phyloP scores from a whole-genome alignment of 2,329 filamentous ascomycete genomes.

The Rhexocercosporidium sp. region DNA sequence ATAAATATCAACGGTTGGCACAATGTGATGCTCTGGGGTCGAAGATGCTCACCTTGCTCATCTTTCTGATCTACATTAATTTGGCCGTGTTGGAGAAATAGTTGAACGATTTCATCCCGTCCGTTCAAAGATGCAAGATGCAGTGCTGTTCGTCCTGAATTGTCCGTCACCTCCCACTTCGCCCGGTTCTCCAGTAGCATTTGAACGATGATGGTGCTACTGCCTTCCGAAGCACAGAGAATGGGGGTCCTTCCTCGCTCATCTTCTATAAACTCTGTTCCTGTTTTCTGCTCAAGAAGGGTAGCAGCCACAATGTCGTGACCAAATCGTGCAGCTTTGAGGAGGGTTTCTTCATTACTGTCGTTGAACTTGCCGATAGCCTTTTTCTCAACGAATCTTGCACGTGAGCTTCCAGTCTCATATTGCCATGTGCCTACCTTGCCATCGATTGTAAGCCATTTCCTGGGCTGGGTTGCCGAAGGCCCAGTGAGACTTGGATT shows the following conservation, averaged over 20 bases:
- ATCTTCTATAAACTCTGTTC: neutral
- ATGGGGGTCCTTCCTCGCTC: neutral
- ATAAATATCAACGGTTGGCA: neutral
- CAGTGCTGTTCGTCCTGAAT: conserved; percentile 1
- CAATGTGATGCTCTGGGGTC: neutral
- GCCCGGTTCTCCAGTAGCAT: neutral
- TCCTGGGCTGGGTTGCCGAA: neutral
- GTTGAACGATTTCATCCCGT: neutral
- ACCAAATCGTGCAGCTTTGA: neutral
- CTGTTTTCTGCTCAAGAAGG: neutral
- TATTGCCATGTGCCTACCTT: neutral
- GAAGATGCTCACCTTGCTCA: neutral
- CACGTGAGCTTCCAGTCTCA: neutral
- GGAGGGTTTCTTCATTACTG: conserved; percentile 1
- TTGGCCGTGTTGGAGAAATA: neutral
- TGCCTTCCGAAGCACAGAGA: neutral
- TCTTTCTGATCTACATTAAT: neutral
- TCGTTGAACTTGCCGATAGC: neutral
- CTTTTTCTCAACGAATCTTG: conserved; percentile 1
- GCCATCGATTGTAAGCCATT: conserved; percentile 2
- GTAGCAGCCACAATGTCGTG: neutral
- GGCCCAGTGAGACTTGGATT: neutral
- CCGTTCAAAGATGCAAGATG: conserved; percentile 4
- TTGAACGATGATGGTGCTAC: neutral
- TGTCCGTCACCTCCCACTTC: neutral